Evolutionary conservation across 768 basidiomycete species (phyloP).

Genomic region (Mycena polygramma): DNA sequence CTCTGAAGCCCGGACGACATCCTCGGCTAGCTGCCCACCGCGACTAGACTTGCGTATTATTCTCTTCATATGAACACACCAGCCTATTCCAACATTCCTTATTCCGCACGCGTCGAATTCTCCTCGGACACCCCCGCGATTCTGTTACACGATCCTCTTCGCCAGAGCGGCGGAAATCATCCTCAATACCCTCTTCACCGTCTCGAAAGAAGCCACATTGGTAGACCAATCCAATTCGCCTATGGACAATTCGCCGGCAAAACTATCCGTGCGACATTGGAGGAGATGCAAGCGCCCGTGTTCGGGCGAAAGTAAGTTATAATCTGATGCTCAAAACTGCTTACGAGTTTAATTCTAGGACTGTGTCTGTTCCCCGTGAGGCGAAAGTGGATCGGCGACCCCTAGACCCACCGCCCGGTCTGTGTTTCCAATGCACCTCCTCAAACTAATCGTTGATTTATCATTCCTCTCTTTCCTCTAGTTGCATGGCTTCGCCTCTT

Average conservation of each 20-base stretch:
- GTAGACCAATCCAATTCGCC: slow-evolving; percentile 66
- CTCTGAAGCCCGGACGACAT: too few relatives aligned
- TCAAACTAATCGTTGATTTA: background rate
- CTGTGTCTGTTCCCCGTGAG: slow-evolving; percentile 53
- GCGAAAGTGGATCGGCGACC: slow-evolving; percentile 73
- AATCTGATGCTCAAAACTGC: background rate
- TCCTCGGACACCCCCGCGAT: slow-evolving; percentile 18
- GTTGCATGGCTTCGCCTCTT: slow-evolving; percentile 68
- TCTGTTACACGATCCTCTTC: slow-evolving; percentile 7
- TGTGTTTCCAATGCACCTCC: background rate
- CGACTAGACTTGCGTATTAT: too few relatives aligned
- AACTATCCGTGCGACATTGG: slow-evolving; percentile 65
- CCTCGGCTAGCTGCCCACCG: too few relatives aligned
- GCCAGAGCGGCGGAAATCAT: background rate
- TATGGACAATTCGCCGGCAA: slow-evolving; percentile 73
- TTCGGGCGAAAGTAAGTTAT: slow-evolving; percentile 72
- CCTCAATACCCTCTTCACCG: background rate
- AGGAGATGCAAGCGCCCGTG: slow-evolving; percentile 74
- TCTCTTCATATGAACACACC: background rate
- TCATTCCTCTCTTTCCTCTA: background rate
- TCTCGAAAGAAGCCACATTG: slow-evolving; percentile 46
- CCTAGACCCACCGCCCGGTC: slow-evolving; percentile 72
- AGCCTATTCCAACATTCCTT: slow-evolving; percentile 1
- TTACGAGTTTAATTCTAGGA: background rate
- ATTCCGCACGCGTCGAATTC: background rate